phyloP scores from a whole-genome alignment of 306 rosid genomes.

The Sophora flavescens region DNA sequence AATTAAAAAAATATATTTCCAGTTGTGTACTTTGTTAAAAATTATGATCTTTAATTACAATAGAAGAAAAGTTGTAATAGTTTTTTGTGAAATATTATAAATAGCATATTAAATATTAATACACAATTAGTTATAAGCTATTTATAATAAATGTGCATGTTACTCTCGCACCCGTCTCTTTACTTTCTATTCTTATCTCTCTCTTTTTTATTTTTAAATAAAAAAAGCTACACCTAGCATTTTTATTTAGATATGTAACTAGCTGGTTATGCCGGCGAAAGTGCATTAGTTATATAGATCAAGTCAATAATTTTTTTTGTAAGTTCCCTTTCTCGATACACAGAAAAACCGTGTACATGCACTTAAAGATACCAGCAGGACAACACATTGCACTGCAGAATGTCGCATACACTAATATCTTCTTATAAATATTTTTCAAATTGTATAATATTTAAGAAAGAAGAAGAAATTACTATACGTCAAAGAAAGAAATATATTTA shows the following conservation, averaged over 20 bases:
- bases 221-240: neutral
- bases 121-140: too few relatives aligned
- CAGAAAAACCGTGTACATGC: neutral
- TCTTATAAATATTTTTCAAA: neutral
- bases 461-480: constrained; percentile 19
- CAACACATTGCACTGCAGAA: neutral
- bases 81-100: too few relatives aligned
- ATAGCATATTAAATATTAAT: too few relatives aligned
- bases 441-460: constrained; percentile 16
- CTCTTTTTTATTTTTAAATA: neutral
- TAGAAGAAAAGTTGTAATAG: neutral
- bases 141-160: too few relatives aligned
- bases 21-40: neutral
- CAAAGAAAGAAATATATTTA: constrained; percentile 18
- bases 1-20: too few relatives aligned
- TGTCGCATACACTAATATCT: neutral
- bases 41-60: neutral
- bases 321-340: neutral
- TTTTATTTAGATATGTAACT: neutral
- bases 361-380: constrained; percentile 1
- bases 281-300: neutral
- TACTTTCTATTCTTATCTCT: neutral
- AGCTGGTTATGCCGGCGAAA: neutral
- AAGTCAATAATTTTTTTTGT: neutral
- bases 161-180: neutral